These are phyloP conservation scores for Beta lomatogona DNA, from an alignment of 179 eudicot genomes.

Conservation along the genomic window DNA sequence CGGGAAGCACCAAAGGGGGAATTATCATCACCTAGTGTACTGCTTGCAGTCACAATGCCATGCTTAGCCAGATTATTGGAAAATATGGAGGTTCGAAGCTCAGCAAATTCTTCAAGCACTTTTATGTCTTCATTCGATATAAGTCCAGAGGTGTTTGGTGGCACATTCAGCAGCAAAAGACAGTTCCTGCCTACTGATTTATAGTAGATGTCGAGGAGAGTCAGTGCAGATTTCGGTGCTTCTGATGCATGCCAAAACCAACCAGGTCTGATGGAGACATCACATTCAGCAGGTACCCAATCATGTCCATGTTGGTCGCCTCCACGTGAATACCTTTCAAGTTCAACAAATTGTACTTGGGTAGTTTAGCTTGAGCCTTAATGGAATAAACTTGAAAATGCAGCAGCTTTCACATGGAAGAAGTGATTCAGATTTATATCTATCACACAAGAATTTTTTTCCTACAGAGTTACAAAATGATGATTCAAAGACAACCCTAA, in stretches of 20 bases:
- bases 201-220: constrained; percentile 77
- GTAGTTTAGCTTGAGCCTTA: neutral
- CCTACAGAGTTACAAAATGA: neutral
- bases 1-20: constrained; percentile 41
- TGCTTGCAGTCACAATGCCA: constrained; percentile 54
- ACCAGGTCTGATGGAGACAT: constrained; percentile 87
- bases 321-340: constrained; percentile 49
- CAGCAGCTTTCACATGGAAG: neutral
- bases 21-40: constrained; percentile 48
- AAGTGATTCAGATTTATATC: neutral
- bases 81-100: constrained; percentile 60
- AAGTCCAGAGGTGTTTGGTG: constrained; percentile 86
- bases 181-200: constrained; percentile 87
- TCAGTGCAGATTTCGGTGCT: constrained; percentile 63
- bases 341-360: constrained; percentile 6
- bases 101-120: constrained; percentile 66
- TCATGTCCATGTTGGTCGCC: constrained; percentile 79
- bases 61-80: constrained; percentile 55
- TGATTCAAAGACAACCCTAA: neutral
- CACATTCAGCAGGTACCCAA: constrained; percentile 94
- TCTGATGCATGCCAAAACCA: constrained; percentile 93
- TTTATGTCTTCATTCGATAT: constrained; percentile 67
- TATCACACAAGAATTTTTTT: neutral
- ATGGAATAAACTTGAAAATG: neutral
- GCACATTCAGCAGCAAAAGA: constrained; percentile 67